phyloP scores from a whole-genome alignment of 305 asterid species.

The Ilex paraguariensis region DNA sequence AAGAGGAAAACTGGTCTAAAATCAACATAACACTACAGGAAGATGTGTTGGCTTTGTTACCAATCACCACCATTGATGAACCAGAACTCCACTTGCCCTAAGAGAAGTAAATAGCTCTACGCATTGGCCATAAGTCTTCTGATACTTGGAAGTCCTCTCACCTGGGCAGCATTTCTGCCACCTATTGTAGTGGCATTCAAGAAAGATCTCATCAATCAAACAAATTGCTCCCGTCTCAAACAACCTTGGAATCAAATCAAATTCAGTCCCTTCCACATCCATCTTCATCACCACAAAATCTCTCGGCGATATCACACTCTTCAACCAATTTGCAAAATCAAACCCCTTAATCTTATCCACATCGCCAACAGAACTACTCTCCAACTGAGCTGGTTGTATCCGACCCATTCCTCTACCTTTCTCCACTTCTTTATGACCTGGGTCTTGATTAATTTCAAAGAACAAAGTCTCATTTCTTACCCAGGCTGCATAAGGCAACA shows the following conservation, averaged over 20 bases:
- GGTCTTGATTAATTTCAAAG: slow-evolving; percentile 79
- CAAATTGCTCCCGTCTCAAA: slow-evolving; percentile 80
- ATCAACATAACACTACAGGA: too few species aligned
- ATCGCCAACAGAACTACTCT: slow-evolving; percentile 32
- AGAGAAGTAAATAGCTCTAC: slow-evolving; percentile 73
- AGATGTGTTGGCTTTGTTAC: slow-evolving; percentile 15
- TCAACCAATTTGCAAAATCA: slow-evolving; percentile 88
- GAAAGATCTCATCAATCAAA: slow-evolving; percentile 84
- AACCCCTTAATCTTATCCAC: slow-evolving; percentile 80
- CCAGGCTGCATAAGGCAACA: slow-evolving; percentile 96
- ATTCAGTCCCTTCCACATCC: slow-evolving; percentile 98
- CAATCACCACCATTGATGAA: slow-evolving; percentile 95
- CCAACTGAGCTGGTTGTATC: slow-evolving; percentile 71
- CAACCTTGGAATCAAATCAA: slow-evolving; percentile 79
- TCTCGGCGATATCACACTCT: slow-evolving; percentile 48
- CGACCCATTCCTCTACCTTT: slow-evolving; percentile 95
- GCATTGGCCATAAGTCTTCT: slow-evolving; percentile 84
- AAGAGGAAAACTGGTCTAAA: too few species aligned
- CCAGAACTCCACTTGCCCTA: slow-evolving; percentile 83
- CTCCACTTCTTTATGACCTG: slow-evolving; percentile 54
- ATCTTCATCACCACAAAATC: slow-evolving; percentile 95
- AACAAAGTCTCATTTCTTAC: slow-evolving; percentile 70
- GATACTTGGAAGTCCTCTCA: slow-evolving; percentile 71
- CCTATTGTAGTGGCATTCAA: slow-evolving; percentile 90
- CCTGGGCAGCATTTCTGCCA: slow-evolving; percentile 99